Percentiles rank a stretch among this genome's conserved stretches.
Conservation (phyloP, 1,284 basidiomycete species). For the Volvariella volvacea region DNA sequence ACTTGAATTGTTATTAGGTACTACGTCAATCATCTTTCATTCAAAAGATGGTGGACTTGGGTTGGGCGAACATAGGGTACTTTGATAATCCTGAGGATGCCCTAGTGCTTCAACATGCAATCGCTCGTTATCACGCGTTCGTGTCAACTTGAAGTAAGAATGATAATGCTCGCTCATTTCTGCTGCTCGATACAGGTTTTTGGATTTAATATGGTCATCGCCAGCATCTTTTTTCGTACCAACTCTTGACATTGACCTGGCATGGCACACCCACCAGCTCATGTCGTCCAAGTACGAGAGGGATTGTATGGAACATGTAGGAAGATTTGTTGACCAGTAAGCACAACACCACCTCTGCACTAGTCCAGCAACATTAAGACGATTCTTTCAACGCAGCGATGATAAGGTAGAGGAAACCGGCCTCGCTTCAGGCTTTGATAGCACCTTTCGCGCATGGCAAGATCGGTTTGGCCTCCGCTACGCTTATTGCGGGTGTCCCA, state of each 20-base stretch:
- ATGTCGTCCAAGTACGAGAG: slow-evolving; percentile 20
- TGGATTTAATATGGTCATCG: slow-evolving; percentile 26
- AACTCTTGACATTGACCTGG: slow-evolving; percentile 40
- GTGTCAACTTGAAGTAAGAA: slow-evolving; percentile 4
- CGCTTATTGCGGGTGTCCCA: slow-evolving; percentile 41
- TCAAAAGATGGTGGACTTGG: slow-evolving; percentile 43
- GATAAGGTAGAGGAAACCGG: slow-evolving; percentile 39
- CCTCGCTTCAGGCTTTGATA: slow-evolving; percentile 36
- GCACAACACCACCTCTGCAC: not conserved
- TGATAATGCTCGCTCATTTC: not conserved
- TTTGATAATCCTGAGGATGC: slow-evolving; percentile 28
- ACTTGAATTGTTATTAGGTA: slow-evolving; percentile 23
- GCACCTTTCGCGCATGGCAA: slow-evolving; percentile 40
- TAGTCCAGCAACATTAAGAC: too few relatives aligned
- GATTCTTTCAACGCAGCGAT: slow-evolving; percentile 23
- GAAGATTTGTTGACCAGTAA: slow-evolving; percentile 22
- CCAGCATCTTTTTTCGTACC: slow-evolving; percentile 34
- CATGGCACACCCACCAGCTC: slow-evolving; percentile 41
- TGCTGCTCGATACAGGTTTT: slow-evolving; percentile 21
- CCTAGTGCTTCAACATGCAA: slow-evolving; percentile 27
- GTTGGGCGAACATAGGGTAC: slow-evolving; percentile 40
- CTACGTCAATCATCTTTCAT: slow-evolving; percentile 52
- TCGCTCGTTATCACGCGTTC: slow-evolving; percentile 36
- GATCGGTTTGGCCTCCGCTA: slow-evolving; percentile 33
- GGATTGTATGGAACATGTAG: slow-evolving; percentile 23